Evolutionary conservation across 768 basidiomycete species (phyloP).

Genomic region (Cystobasidium tubakii): DNA sequence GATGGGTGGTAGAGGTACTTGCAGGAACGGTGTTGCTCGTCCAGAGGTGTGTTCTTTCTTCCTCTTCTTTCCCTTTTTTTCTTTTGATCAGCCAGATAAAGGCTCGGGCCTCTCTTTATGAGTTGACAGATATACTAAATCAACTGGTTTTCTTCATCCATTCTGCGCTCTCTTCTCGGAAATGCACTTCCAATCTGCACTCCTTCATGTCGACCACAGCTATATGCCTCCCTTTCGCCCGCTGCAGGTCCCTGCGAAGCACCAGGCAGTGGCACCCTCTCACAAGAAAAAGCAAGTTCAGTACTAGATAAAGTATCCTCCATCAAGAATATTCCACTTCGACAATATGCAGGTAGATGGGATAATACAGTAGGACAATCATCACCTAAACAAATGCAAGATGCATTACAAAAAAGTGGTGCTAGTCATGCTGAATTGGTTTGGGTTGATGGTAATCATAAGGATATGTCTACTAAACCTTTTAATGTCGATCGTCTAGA

Average conservation of each 20-base stretch:
- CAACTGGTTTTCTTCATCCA: not conserved
- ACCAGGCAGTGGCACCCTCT: constrained; percentile 22
- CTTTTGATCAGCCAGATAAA: too few relatives aligned
- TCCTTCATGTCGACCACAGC: not conserved
- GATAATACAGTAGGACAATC: constrained; percentile 34
- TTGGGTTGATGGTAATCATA: constrained; percentile 4
- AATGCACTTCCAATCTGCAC: too few relatives aligned
- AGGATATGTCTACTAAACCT: constrained; percentile 17
- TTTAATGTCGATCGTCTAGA: constrained; percentile 20
- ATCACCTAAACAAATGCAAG: constrained; percentile 19
- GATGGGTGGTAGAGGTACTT: constrained; percentile 35
- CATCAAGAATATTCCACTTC: constrained; percentile 22
- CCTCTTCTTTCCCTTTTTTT: not conserved
- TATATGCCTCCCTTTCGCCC: constrained; percentile 4
- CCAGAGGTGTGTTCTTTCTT: constrained; percentile 14
- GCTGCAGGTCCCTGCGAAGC: constrained; percentile 35
- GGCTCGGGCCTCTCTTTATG: too few relatives aligned
- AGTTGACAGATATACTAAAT: too few relatives aligned
- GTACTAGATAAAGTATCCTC: not conserved
- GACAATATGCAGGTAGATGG: constrained; percentile 32
- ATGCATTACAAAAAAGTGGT: constrained; percentile 13
- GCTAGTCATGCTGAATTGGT: not conserved
- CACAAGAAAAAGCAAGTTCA: constrained; percentile 26
- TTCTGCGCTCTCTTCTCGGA: not conserved
- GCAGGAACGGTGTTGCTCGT: constrained; percentile 25